Conservation (phyloP, 768 basidiomycete species). For the Boletus pseudopeckii region DNA sequence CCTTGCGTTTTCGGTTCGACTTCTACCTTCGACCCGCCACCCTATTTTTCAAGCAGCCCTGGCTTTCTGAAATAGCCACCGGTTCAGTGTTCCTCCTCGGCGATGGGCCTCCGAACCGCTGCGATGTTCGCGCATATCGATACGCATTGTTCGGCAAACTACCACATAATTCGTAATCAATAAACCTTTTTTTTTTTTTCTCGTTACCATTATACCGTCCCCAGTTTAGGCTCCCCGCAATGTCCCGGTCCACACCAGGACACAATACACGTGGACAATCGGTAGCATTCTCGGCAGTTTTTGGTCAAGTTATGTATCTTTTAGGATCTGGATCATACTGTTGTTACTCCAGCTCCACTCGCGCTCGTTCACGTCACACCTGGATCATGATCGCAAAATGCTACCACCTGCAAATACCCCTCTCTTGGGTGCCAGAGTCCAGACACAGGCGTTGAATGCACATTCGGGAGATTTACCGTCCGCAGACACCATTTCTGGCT, state of each 20-base stretch:
- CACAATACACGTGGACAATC: constrained; percentile 5
- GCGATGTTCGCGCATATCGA: neutral
- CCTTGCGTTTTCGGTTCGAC: neutral
- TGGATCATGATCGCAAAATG: neutral
- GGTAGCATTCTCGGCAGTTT: constrained; percentile 16
- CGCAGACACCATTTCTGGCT: neutral
- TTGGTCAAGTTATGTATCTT: neutral
- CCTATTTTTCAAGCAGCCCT: constrained; percentile 6
- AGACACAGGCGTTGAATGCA: constrained; percentile 7
- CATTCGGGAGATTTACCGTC: constrained; percentile 11
- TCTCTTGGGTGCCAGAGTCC: neutral
- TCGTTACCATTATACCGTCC: neutral
- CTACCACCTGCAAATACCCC: neutral
- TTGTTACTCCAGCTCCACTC: neutral
- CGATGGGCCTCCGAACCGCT: neutral
- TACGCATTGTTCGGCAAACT: too few relatives aligned
- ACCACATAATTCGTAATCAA: neutral
- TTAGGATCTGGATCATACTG: neutral
- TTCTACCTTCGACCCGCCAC: neutral
- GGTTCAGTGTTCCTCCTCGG: neutral
- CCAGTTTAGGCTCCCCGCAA: constrained; percentile 1
- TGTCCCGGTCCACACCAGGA: constrained; percentile 1
- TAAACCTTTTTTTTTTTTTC: neutral
- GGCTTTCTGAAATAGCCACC: neutral
- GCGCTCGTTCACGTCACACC: constrained; percentile 1